These are phyloP conservation scores for Pleurotus sapidus DNA, from an alignment of 768 basidiomycete species.

Conservation along the genomic window DNA sequence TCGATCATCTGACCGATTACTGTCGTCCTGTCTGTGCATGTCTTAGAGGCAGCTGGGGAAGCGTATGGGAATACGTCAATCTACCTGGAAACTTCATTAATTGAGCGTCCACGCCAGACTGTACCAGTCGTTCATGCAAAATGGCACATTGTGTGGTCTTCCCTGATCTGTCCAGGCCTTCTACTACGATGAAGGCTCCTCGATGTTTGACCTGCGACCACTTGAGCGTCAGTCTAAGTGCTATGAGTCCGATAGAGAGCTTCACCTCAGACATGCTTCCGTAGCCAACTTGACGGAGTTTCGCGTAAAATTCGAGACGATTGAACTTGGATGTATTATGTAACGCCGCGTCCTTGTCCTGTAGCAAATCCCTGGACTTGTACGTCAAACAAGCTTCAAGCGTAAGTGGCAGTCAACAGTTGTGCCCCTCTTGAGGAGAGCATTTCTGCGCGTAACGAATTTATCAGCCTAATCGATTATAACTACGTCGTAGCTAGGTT, in stretches of 20 bases:
- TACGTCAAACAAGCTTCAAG: no score
- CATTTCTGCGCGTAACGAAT: no score
- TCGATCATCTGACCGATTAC: constrained; percentile 92
- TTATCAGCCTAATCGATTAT: no score
- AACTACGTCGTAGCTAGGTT: no score
- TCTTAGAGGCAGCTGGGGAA: not conserved
- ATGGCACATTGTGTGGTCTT: constrained; percentile 84
- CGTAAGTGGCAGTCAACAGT: no score
- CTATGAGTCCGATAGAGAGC: not conserved
- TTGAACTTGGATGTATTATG: constrained; percentile 8
- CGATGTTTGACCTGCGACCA: constrained; percentile 25
- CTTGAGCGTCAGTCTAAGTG: no score
- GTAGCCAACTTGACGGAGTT: not conserved
- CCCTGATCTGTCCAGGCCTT: constrained; percentile 94
- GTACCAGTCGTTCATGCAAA: constrained; percentile 54
- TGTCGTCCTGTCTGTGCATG: constrained; percentile 93
- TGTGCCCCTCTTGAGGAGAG: no score
- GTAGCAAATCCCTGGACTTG: no score
- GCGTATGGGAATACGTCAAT: constrained; percentile 9
- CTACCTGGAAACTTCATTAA: constrained; percentile 90
- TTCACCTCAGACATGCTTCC: not conserved
- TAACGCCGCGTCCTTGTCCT: not conserved
- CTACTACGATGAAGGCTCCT: constrained; percentile 88
- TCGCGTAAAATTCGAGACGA: not conserved
- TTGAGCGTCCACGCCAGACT: constrained; percentile 42